Evolutionary conservation across 805 yeast species (phyloP).

Genomic region (Kodamaea restingae): DNA sequence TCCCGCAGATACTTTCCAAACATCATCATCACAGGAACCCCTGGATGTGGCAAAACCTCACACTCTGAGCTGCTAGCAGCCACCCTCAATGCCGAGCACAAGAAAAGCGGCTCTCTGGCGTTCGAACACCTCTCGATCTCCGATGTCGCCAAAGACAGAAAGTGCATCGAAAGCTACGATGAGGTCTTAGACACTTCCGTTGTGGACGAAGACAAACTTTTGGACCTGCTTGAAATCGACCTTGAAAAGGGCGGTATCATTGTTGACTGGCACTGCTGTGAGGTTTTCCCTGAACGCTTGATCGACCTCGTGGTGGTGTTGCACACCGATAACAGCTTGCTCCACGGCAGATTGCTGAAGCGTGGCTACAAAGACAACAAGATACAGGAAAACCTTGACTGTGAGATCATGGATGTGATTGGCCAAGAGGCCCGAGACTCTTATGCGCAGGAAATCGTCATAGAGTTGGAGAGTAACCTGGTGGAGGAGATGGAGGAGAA

Average conservation of each 20-base stretch:
- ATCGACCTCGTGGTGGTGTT: constrained; percentile 91
- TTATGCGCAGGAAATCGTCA: constrained; percentile 75
- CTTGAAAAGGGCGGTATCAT: constrained; percentile 83
- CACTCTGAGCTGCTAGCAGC: constrained; percentile 60
- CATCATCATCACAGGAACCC: constrained; percentile 91
- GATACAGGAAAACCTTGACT: constrained; percentile 87
- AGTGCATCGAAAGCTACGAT: constrained; percentile 81
- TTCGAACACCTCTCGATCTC: constrained; percentile 62
- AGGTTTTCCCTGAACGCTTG: constrained; percentile 86
- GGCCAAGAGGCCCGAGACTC: constrained; percentile 81
- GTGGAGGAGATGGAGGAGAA: constrained; percentile 81
- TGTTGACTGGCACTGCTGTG: constrained; percentile 97
- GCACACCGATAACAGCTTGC: constrained; percentile 64
- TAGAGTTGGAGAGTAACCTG: constrained; percentile 69
- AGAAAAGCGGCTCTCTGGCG: constrained; percentile 15
- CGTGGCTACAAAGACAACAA: constrained; percentile 80
- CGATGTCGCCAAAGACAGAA: constrained; percentile 73
- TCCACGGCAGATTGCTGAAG: constrained; percentile 70
- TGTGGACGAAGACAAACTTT: constrained; percentile 86
- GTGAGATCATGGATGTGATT: constrained; percentile 94
- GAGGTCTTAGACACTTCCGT: constrained; percentile 79
- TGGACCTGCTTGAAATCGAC: constrained; percentile 76
- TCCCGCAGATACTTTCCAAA: constrained; percentile 52
- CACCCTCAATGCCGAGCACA: constrained; percentile 39
- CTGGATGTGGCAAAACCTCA: constrained; percentile 84